Conservation (phyloP, 371 early-diverging fungal species). For the Actinomortierella ambigua region DNA sequence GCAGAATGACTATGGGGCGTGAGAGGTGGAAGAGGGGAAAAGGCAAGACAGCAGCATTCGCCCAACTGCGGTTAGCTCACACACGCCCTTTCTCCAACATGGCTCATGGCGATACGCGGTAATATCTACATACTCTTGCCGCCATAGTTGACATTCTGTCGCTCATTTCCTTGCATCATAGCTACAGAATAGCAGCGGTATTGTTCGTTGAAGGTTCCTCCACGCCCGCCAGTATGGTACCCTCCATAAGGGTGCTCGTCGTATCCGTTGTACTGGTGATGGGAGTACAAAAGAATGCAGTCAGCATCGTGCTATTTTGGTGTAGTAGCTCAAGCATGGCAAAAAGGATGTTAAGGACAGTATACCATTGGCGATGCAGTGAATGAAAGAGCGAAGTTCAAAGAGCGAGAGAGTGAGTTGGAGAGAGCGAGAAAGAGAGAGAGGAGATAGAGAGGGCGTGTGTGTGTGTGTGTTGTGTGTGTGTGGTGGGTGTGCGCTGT, state of each 20-base stretch:
- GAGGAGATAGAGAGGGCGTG: too few species aligned
- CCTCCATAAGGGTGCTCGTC: constrained; percentile 38
- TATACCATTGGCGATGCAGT: too few species aligned
- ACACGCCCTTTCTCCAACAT: not conserved
- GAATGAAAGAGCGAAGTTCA: too few species aligned
- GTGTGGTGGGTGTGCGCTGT: too few species aligned
- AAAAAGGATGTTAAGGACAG: too few species aligned
- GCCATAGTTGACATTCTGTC: constrained; percentile 81
- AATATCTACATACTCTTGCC: constrained; percentile 73
- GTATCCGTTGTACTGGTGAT: constrained; percentile 40
- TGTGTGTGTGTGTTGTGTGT: too few species aligned
- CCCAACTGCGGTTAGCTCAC: not conserved
- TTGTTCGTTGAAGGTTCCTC: constrained; percentile 58
- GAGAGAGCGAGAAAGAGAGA: too few species aligned
- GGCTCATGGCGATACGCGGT: not conserved
- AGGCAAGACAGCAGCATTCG: not conserved
- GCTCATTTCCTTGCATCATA: constrained; percentile 81
- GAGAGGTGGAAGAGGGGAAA: not conserved
- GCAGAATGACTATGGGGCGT: constrained; percentile 74
- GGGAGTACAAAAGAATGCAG: too few species aligned
- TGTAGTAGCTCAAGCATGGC: too few species aligned
- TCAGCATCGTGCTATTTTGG: too few species aligned
- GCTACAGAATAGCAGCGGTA: constrained; percentile 83
- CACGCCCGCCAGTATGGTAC: constrained; percentile 27
- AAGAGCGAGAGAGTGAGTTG: too few species aligned